Conservation (phyloP, 148 eudicot genomes). For the Amaranthus hypochondriacus region DNA sequence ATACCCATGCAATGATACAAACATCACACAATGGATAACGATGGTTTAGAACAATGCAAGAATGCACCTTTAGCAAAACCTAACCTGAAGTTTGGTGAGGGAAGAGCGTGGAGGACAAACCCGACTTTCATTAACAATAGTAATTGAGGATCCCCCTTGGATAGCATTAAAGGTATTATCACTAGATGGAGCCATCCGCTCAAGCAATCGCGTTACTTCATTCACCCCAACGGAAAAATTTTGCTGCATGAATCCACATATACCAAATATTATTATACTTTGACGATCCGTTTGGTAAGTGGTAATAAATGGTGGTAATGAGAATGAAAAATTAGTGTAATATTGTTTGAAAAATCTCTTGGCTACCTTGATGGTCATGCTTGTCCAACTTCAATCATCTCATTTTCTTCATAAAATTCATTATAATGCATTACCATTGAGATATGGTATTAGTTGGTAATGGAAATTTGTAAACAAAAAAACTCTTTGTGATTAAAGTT, state of each 20-base stretch:
- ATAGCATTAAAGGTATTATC: constrained; percentile 23
- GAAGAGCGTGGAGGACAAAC: background rate
- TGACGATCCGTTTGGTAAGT: too few relatives aligned
- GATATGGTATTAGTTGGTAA: too few relatives aligned
- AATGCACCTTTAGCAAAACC: background rate
- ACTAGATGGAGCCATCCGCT: constrained; percentile 45
- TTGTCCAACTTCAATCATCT: too few relatives aligned
- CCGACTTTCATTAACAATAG: background rate
- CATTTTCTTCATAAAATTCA: too few relatives aligned
- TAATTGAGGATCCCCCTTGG: constrained; percentile 30
- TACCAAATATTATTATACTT: constrained; percentile 2
- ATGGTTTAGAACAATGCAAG: background rate
- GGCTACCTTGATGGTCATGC: too few relatives aligned
- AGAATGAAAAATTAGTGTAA: too few relatives aligned
- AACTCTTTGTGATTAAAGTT: too few relatives aligned
- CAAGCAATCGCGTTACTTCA: constrained; percentile 84
- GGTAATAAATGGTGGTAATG: too few relatives aligned
- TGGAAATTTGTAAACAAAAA: too few relatives aligned
- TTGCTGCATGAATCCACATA: constrained; percentile 34
- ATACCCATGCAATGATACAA: background rate
- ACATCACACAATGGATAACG: background rate
- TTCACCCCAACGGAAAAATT: constrained; percentile 80
- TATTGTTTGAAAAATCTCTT: too few relatives aligned
- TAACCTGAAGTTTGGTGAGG: constrained; percentile 19
- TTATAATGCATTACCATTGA: too few relatives aligned